These are phyloP conservation scores for Testicularia cyperi DNA, from an alignment of 1,284 basidiomycete genomes.

Conservation along the genomic window DNA sequence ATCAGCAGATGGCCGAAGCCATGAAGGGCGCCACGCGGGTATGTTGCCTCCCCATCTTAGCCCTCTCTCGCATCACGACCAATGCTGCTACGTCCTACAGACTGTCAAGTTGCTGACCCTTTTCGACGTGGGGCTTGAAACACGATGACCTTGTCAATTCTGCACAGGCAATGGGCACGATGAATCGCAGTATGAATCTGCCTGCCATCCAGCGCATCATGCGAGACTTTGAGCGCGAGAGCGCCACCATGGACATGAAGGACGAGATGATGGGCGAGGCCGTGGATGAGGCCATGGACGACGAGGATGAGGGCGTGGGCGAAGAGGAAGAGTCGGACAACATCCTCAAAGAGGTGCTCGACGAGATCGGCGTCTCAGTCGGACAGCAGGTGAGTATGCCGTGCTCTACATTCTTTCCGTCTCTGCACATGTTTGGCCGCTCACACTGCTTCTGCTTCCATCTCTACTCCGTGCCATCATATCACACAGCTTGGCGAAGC, in stretches of 20 bases:
- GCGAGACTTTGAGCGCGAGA: constrained; percentile 97
- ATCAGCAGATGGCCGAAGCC: constrained; percentile 98
- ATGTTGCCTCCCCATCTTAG: constrained; percentile 54
- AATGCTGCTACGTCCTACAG: no score
- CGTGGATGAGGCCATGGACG: constrained; percentile 97
- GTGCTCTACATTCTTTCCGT: neutral
- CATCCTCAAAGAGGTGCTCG: constrained; percentile 92
- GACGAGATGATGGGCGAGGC: constrained; percentile 99
- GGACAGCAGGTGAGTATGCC: constrained; percentile 75
- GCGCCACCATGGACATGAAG: constrained; percentile 99
- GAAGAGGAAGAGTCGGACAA: constrained; percentile 91
- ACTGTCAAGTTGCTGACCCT: no score
- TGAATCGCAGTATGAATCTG: constrained; percentile 94
- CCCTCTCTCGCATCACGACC: neutral
- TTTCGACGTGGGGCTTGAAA: no score
- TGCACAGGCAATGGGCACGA: constrained; percentile 91
- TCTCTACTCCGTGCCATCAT: neutral
- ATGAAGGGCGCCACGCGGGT: constrained; percentile 95
- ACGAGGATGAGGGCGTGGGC: constrained; percentile 72
- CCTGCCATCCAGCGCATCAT: constrained; percentile 93
- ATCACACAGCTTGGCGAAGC: constrained; percentile 45
- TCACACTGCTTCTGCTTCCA: neutral
- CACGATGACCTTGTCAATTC: no score
- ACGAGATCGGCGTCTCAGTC: constrained; percentile 91
- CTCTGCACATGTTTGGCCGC: neutral